Base-by-base conservation (phyloP, 345 rosid genomes). In the Arabidopsis arenosa region DNA sequence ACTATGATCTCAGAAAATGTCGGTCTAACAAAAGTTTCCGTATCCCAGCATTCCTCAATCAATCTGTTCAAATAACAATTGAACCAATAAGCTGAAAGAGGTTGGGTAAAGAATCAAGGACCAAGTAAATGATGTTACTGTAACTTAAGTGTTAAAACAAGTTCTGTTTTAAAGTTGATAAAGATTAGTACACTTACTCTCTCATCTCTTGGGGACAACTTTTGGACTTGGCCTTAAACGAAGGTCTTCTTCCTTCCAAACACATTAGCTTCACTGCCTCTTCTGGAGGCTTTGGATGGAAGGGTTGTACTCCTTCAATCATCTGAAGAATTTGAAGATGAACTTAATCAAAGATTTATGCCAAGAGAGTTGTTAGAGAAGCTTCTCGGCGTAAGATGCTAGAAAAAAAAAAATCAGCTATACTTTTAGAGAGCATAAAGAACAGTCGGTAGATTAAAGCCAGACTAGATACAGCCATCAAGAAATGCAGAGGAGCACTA, bases 21-120 rank as follows among this genome's bases (percentile, higher is more conserved):
- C 43, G 99, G 99, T 64, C 99, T 87, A 15, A 72, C 77, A 28
- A 83, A 73, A 57, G 91, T 66, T 64, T 87, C 84, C 9, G 80
- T 73, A 77, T 87, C 85, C 97, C 97, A 95, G 72, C 97, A 95
- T 78, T 92, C 97, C 80, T 90, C 96, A 44, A 95, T 86, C 89
- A 95, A 76, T 80, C 97, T 95, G 83, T 78, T 69, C 15, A 68
- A 3, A 66, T 41, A 51, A 72, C 2, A 64, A 30, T 49, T 5
- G 21, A 70, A 63, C 53, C 44, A 37, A 40, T 60, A 52, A n/a
- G 79, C 9, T 40, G 18, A 32, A 9, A 60, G 37, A 60, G 55
- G 54, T 51, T 39, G 41, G 43, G n/a, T 47, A 51, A 51, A 37
- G 36, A 53, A 67, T 68, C 39, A 28, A 49, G 37, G 48, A 47